A percentile compares a stretch with the other conserved stretches of the same genome.
phyloP scores from a whole-genome alignment of 2,329 filamentous ascomycete species.

The Tolypocladium nubicola region DNA sequence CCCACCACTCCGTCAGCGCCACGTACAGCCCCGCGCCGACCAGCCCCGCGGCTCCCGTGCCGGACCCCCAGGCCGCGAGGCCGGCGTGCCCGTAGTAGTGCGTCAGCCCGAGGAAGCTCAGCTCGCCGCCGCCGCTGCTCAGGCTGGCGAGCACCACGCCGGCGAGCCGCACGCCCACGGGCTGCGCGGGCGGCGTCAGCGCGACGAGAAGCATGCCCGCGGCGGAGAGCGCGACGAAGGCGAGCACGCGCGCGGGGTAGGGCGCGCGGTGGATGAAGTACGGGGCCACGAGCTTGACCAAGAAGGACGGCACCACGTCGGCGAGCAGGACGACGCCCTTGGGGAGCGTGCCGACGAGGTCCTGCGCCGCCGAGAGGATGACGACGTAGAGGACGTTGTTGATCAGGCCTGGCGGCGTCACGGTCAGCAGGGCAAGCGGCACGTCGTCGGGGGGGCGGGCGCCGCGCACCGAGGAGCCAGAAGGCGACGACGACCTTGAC shows the following conservation, averaged over 20 bases:
- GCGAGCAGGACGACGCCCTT: conserved; percentile 90
- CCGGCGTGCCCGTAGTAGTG: conserved; percentile 87
- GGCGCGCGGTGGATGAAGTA: conserved; percentile 89
- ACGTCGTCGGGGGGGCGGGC: not conserved
- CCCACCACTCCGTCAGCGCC: conserved; percentile 68
- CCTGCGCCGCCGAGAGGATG: conserved; percentile 88
- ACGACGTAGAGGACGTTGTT: conserved; percentile 98
- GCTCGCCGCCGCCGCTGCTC: conserved; percentile 76
- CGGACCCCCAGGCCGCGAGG: conserved; percentile 84
- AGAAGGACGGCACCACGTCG: conserved; percentile 82
- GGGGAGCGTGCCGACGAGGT: conserved; percentile 85
- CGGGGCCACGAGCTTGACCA: conserved; percentile 78
- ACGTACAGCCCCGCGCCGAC: conserved; percentile 84
- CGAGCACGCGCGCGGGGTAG: conserved; percentile 62
- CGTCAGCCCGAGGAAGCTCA: conserved; percentile 83
- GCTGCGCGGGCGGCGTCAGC: conserved; percentile 55
- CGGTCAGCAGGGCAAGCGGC: conserved; percentile 3
- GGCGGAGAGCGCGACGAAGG: conserved; percentile 68
- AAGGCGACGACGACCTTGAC: conserved; percentile 68
- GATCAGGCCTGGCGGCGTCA: conserved; percentile 37
- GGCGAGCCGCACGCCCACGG: conserved; percentile 64
- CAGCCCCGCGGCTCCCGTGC: conserved; percentile 81
- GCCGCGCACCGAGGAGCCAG: conserved; percentile 73
- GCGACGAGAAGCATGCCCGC: conserved; percentile 84
- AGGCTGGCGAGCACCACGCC: conserved; percentile 81